Percentiles rank a stretch among this genome's conserved stretches.
Conservation (phyloP, 2,329 filamentous ascomycete genomes). For the Sporothrix curviconia region DNA sequence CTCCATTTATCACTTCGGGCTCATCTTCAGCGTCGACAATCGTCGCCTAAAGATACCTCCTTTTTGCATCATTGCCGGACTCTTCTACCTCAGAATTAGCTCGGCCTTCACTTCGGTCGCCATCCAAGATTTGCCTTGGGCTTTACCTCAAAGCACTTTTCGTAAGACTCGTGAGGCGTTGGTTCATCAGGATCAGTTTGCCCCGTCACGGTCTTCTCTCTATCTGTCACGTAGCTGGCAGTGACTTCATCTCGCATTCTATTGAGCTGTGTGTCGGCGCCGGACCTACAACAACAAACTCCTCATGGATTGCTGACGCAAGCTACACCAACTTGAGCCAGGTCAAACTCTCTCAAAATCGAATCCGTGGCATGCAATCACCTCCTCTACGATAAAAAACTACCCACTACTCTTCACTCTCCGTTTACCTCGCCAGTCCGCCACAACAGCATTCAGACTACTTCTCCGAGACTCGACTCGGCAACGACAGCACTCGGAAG, state of each 20-base stretch:
- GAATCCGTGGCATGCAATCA: not conserved
- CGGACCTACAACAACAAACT: not conserved
- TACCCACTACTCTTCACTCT: too few species aligned
- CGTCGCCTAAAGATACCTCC: too few species aligned
- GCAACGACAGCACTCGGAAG: not conserved
- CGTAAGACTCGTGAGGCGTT: too few species aligned
- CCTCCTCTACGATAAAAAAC: not conserved
- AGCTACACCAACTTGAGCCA: not conserved
- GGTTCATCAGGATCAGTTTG: too few species aligned
- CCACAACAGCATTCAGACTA: not conserved
- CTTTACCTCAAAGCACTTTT: too few species aligned
- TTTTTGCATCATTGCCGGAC: too few species aligned
- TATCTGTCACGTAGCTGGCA: not conserved
- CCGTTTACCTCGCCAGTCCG: not conserved
- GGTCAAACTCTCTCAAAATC: not conserved
- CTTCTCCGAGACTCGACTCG: not conserved
- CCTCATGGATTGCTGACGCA: conserved; percentile 10
- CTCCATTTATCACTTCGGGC: not conserved
- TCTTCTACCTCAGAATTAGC: too few species aligned
- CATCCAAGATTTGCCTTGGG: too few species aligned
- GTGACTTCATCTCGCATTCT: not conserved
- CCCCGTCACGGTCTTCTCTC: not conserved
- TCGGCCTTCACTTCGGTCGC: too few species aligned
- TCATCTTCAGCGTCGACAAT: too few species aligned
- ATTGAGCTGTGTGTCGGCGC: not conserved